Conservation (phyloP, 768 basidiomycete genomes). For the Auricularia heimuer region DNA sequence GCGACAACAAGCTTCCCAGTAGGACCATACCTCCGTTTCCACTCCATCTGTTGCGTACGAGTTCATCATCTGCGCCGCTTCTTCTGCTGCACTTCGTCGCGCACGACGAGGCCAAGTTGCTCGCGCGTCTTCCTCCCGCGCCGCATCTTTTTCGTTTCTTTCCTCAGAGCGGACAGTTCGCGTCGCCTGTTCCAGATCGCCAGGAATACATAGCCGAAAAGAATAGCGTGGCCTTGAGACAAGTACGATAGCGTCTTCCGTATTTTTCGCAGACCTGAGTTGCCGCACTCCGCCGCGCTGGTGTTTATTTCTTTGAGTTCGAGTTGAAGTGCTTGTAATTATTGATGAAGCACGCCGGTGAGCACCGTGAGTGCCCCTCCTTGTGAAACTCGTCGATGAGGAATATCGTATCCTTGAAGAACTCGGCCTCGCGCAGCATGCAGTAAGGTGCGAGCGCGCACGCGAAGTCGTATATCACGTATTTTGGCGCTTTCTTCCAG, state of each 20-base stretch:
- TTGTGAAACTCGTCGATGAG: constrained; percentile 27
- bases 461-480: constrained; percentile 25
- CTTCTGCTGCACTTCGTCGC: no score
- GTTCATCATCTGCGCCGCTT: no score
- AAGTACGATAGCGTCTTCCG: constrained; percentile 24
- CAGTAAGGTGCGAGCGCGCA: constrained; percentile 26
- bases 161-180: no score
- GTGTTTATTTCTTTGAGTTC: constrained; percentile 18
- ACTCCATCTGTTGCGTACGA: no score
- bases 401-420: constrained; percentile 25
- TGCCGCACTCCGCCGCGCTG: constrained; percentile 23
- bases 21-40: no score
- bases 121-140: no score
- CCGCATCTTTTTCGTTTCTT: no score
- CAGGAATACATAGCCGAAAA: constrained; percentile 17
- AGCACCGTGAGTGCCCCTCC: constrained; percentile 25
- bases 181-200: neutral
- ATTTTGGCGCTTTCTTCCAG: constrained; percentile 21
- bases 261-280: constrained; percentile 18
- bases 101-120: no score
- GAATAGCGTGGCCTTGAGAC: constrained; percentile 19
- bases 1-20: no score
- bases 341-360: constrained; percentile 20
- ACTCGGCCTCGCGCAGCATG: constrained; percentile 19
- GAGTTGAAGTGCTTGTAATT: constrained; percentile 20